Percentiles rank a stretch among this genome's conserved stretches.
Evolutionary conservation across 441 rosid genomes (phyloP).

Genomic region (Biscutella laevigata): DNA sequence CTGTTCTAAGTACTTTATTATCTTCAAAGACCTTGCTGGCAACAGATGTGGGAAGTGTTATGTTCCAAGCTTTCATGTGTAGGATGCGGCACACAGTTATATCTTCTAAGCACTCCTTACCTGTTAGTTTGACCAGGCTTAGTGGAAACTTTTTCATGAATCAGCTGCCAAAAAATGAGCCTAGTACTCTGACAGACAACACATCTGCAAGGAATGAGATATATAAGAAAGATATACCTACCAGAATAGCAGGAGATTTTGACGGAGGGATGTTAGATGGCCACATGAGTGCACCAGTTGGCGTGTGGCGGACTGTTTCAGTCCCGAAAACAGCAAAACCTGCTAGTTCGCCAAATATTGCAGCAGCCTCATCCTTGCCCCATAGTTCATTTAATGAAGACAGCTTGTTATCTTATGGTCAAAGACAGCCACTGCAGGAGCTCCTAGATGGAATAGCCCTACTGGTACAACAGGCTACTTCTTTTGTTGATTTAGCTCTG

Average conservation of each 20-base stretch:
- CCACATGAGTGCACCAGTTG: constrained; percentile 79
- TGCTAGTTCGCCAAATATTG: constrained; percentile 59
- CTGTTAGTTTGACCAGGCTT: constrained; percentile 55
- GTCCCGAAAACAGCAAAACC: constrained; percentile 77
- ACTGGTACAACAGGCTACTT: constrained; percentile 97
- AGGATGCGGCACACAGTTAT: constrained; percentile 67
- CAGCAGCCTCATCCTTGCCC: constrained; percentile 61
- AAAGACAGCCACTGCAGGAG: constrained; percentile 90
- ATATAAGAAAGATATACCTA: constrained; percentile 87
- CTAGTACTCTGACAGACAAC: constrained; percentile 70
- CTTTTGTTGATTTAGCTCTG: constrained; percentile 88
- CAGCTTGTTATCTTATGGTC: constrained; percentile 72
- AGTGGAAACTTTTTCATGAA: constrained; percentile 51
- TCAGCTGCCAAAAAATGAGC: constrained; percentile 64
- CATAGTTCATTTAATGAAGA: constrained; percentile 73
- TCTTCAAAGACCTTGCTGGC: constrained; percentile 72
- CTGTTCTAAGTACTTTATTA: constrained; percentile 42
- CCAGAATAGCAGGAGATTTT: constrained; percentile 90
- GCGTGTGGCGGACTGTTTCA: constrained; percentile 97
- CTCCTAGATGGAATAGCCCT: constrained; percentile 86
- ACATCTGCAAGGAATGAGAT: constrained; percentile 64
- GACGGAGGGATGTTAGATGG: constrained; percentile 80
- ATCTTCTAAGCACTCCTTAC: constrained; percentile 40
- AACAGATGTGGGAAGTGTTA: constrained; percentile 75
- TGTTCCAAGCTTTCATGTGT: constrained; percentile 94